Evolutionary conservation across 495 filamentous ascomycete genomes (phyloP).

Genomic region (Penicillium herquei): DNA sequence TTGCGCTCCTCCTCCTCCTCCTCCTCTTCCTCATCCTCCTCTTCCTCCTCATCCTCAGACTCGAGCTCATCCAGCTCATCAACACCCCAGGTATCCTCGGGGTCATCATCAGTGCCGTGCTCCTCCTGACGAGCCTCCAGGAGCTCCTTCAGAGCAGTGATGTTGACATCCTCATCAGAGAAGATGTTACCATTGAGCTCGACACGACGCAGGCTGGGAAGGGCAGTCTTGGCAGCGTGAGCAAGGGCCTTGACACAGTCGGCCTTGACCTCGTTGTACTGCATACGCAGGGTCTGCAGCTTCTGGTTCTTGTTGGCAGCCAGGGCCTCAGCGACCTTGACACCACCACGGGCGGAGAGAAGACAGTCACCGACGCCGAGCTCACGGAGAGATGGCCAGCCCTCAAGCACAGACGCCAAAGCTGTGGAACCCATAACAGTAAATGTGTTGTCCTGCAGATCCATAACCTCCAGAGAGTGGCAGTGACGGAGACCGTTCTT

Average conservation of each 20-base stretch:
- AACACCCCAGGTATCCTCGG: slow-evolving; percentile 72
- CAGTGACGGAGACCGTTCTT: slow-evolving; percentile 71
- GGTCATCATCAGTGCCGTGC: slow-evolving; percentile 46
- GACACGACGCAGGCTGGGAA: slow-evolving; percentile 75
- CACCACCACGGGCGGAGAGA: slow-evolving; percentile 73
- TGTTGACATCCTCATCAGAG: slow-evolving; percentile 72
- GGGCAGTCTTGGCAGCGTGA: slow-evolving; percentile 55
- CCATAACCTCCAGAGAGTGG: slow-evolving; percentile 64
- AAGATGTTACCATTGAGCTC: slow-evolving; percentile 98
- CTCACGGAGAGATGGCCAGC: slow-evolving; percentile 76
- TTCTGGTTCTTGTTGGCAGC: slow-evolving; percentile 70
- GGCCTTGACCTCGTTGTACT: slow-evolving; percentile 91
- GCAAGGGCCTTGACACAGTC: slow-evolving; percentile 68
- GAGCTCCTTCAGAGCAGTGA: slow-evolving; percentile 49
- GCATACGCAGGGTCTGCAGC: slow-evolving; percentile 75
- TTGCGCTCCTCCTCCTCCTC: slow-evolving; percentile 64
- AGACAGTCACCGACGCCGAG: slow-evolving; percentile 89
- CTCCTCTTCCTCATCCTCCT: slow-evolving; percentile 69
- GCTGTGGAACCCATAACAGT: slow-evolving; percentile 77
- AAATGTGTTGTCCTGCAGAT: slow-evolving; percentile 98
- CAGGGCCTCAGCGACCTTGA: slow-evolving; percentile 70
- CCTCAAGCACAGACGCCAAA: slow-evolving; percentile 66
- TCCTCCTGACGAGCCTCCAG: slow-evolving; percentile 59
- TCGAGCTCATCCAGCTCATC: slow-evolving; percentile 77
- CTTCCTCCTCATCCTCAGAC: slow-evolving; percentile 63